phyloP scores from a whole-genome alignment of 352 stramenopile genomes.

The Phytopythium aichiense region DNA sequence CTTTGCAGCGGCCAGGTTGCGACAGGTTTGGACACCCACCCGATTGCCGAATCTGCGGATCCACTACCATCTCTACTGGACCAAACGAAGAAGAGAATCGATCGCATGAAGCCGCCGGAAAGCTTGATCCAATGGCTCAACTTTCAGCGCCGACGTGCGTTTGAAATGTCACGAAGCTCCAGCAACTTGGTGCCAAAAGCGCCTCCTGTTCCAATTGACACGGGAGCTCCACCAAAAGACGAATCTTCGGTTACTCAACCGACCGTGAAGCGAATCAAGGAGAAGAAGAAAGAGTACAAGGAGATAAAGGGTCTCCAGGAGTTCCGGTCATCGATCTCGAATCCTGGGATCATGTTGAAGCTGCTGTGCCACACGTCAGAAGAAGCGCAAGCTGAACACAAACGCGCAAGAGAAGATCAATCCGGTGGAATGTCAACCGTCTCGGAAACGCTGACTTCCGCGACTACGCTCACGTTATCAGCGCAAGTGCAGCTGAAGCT shows the following conservation, averaged over 20 bases:
- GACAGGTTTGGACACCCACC: conserved; percentile 36
- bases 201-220: background rate
- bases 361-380: conserved; percentile 56
- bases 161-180: conserved; percentile 22
- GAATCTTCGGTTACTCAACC: conserved; percentile 1
- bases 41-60: conserved; percentile 36
- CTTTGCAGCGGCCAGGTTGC: conserved; percentile 55
- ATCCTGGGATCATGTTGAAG: conserved; percentile 66
- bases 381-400: conserved; percentile 48
- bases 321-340: conserved; percentile 42
- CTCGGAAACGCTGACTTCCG: conserved; percentile 46
- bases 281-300: conserved; percentile 68
- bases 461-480: conserved; percentile 44
- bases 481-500: conserved; percentile 60
- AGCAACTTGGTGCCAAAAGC: conserved; percentile 1
- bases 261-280: conserved; percentile 30
- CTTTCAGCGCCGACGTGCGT: conserved; percentile 49
- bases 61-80: conserved; percentile 30
- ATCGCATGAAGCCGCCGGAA: conserved; percentile 46
- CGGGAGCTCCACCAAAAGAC: background rate
- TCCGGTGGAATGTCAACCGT: conserved; percentile 17
- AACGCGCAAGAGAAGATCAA: conserved; percentile 42
- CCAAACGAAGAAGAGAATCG: conserved; percentile 26
- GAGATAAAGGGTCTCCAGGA: conserved; percentile 66
- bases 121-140: conserved; percentile 70